These are phyloP conservation scores for Pseudocercospora vitis DNA, from an alignment of 2,329 filamentous ascomycete genomes.

Conservation along the genomic window DNA sequence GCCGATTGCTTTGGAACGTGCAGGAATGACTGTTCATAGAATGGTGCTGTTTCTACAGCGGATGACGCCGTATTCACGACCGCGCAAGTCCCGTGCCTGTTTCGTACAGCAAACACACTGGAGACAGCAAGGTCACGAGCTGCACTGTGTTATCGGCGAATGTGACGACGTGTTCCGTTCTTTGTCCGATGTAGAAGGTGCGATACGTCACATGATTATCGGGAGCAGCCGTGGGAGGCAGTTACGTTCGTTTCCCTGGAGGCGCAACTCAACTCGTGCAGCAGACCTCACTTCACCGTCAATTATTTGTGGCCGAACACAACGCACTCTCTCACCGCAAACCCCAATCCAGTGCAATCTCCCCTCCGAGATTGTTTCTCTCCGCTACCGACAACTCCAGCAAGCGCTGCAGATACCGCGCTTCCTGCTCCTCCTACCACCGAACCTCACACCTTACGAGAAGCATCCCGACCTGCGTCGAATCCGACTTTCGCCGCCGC, in stretches of 20 bases:
- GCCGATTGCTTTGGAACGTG: neutral
- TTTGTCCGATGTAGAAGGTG: neutral
- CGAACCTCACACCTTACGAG: conserved; percentile 2
- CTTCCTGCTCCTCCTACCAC: conserved; percentile 2
- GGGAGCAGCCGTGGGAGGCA: neutral
- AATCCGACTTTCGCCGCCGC: conserved; percentile 1
- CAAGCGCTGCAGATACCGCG: conserved; percentile 9
- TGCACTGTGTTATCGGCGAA: too few relatives aligned
- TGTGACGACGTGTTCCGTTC: neutral
- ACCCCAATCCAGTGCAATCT: neutral
- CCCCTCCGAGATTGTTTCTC: conserved; percentile 7
- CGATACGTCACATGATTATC: neutral
- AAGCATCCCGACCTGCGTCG: neutral
- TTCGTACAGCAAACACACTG: too few relatives aligned
- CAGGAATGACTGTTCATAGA: too few relatives aligned
- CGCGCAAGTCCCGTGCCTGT: too few relatives aligned
- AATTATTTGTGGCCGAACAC: conserved; percentile 1
- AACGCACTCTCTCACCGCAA: neutral
- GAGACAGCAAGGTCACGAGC: too few relatives aligned
- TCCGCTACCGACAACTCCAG: conserved; percentile 4
- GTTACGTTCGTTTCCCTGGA: conserved; percentile 7
- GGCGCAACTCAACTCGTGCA: conserved; percentile 1
- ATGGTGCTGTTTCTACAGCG: too few relatives aligned
- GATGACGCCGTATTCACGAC: too few relatives aligned
- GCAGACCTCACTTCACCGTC: neutral